Evolutionary conservation across 805 yeast genomes (phyloP).

Genomic region (Saccharomyces eubayanus): DNA sequence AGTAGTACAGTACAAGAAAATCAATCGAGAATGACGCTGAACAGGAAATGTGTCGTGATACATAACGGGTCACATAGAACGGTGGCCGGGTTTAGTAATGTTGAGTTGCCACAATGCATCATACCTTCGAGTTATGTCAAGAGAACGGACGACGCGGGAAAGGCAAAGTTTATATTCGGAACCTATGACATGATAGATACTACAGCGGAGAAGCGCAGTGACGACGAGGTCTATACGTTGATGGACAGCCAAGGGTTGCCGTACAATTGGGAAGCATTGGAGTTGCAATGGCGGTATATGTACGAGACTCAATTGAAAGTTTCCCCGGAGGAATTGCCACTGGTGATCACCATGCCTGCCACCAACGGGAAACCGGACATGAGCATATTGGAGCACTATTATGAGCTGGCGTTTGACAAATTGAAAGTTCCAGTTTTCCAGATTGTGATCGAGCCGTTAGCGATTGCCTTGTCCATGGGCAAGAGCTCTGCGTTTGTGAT

Average conservation of each 20-base stretch:
- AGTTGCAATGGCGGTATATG: slow-evolving; percentile 59
- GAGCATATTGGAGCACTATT: slow-evolving; percentile 46
- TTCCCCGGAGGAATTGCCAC: slow-evolving; percentile 54
- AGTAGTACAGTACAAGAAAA: not conserved
- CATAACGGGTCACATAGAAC: slow-evolving; percentile 60
- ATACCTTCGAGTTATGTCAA: slow-evolving; percentile 49
- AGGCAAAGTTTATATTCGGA: slow-evolving; percentile 18
- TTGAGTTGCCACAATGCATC: slow-evolving; percentile 52
- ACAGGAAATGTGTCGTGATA: slow-evolving; percentile 52
- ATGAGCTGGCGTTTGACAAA: slow-evolving; percentile 68
- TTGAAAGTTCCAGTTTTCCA: slow-evolving; percentile 71
- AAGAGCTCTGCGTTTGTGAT: slow-evolving; percentile 70
- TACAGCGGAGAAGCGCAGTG: slow-evolving; percentile 5
- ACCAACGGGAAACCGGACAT: slow-evolving; percentile 14
- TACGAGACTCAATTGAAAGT: slow-evolving; percentile 44
- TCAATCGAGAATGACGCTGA: slow-evolving; percentile 2
- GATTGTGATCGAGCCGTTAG: slow-evolving; percentile 66
- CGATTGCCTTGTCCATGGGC: slow-evolving; percentile 70
- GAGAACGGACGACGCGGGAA: slow-evolving; percentile 15
- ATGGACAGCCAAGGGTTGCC: slow-evolving; percentile 51
- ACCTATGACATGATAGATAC: slow-evolving; percentile 23
- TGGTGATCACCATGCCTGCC: slow-evolving; percentile 39
- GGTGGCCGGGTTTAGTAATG: slow-evolving; percentile 62
- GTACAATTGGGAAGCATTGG: slow-evolving; percentile 66
- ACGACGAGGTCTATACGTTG: slow-evolving; percentile 40